Base-by-base conservation (phyloP, 2,329 filamentous ascomycete species). In the Eutypella sp. region DNA sequence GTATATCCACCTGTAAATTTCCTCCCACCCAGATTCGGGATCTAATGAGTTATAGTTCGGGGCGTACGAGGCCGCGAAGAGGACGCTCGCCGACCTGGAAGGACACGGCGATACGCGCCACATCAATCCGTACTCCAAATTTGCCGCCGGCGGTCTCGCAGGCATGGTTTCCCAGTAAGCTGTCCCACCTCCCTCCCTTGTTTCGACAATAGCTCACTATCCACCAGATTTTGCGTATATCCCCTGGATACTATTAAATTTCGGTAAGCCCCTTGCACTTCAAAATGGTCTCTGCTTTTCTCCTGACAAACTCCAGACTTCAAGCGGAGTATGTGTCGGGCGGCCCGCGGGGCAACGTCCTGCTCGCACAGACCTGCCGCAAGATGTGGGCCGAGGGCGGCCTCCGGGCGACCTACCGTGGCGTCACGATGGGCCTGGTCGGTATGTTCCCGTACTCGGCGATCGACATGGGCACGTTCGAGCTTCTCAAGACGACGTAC, bases 371-470 rank as follows among this genome's bases (percentile, higher is more conserved):
- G 41, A 97, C 92, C 1, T 88, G 88, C 3, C 78, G 80, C 63
- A 95, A 90, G 64, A 96, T 99, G 85, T 89, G 84, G 74, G 78
- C 76, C 34, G 79, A 83, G 48, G 87, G 88, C 47, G 89, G 89
- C 19, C 55, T 91, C 23, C 74, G 79, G 25, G 78, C 87, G 6
- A 92, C 90, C 52, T 99, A 97, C 66, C 89, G 92, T 44, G 93
- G 93, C 34, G 78, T 99, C 27, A 91, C 90, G 0, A 93, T 97
- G 80, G 93, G 93, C 15, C 76, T 99, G 4, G 71, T 96, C 42
- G 93, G 93, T 63, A 96, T 97, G 83, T 99, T 99, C 59, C 93
- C 93, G 0, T 99, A 97, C 66, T 92, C 90, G 36, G 93, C 93
- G 41, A 95, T 99, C 61, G 93, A 99, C 63, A 85, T 99, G 60